Evolutionary conservation across 176 grass and related monocot genomes (phyloP).

Genomic region (bread wheat (Triticum aestivum)): IWGSC_CS_RefSeq_v2.1 NC_057803.1:589134806-589135305

Average conservation of each 20-base stretch:
- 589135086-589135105: not conserved
- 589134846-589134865: slow-evolving; percentile 58
- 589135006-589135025: slow-evolving; percentile 28
- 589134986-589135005: slow-evolving; percentile 67
- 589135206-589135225: slow-evolving; percentile 25
- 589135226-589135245: slow-evolving; percentile 51
- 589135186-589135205: not conserved
- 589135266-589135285: too few relatives aligned
- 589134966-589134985: slow-evolving; percentile 49
- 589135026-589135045: not conserved
- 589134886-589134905: slow-evolving; percentile 51
- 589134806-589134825: slow-evolving; percentile 76
- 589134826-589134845: slow-evolving; percentile 62
- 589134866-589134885: slow-evolving; percentile 79
- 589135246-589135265: too few relatives aligned
- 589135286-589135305: too few relatives aligned
- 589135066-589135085: not conserved
- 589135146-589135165: slow-evolving; percentile 16
- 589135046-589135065: slow-evolving; percentile 31
- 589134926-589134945: slow-evolving; percentile 74
- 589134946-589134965: slow-evolving; percentile 57
- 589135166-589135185: too few relatives aligned
- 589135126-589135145: slow-evolving; percentile 18
- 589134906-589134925: slow-evolving; percentile 61
- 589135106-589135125: slow-evolving; percentile 8